Evolutionary conservation across 225 moss, liverwort and hornwort species (phyloP).

Genomic region (Neckera pumila): DNA sequence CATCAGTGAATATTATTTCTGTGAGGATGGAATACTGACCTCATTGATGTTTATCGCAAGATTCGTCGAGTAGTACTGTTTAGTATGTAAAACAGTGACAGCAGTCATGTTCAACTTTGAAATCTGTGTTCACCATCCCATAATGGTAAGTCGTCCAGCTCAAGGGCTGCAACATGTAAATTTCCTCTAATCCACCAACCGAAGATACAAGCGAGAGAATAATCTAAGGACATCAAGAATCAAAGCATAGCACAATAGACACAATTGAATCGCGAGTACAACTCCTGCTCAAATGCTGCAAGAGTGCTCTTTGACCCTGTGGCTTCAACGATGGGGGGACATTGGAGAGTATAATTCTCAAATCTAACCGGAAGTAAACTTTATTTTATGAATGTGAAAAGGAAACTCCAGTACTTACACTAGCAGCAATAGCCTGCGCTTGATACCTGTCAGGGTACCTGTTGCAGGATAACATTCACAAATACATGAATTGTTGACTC

Average conservation of each 20-base stretch:
- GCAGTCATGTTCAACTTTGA: conserved; percentile 46
- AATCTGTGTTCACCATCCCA: conserved; percentile 34
- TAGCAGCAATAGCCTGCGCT: conserved; percentile 65
- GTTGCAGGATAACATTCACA: conserved; percentile 2
- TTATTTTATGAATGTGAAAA: neutral
- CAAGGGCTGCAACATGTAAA: neutral
- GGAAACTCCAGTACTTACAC: conserved; percentile 30
- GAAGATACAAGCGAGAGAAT: neutral
- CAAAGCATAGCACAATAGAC: neutral
- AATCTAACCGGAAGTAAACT: neutral
- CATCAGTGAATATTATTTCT: neutral
- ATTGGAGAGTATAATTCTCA: neutral
- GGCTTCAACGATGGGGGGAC: neutral
- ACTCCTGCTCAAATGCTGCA: neutral
- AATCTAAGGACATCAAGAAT: neutral
- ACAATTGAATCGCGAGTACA: neutral
- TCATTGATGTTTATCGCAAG: conserved; percentile 58
- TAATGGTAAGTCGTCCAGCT: neutral
- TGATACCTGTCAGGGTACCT: conserved; percentile 80
- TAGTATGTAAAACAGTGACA: conserved; percentile 55
- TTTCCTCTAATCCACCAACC: neutral
- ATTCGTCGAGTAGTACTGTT: conserved; percentile 56
- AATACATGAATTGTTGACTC: neutral
- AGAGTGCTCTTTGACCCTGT: neutral
- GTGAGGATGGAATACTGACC: conserved; percentile 10